Base-by-base conservation (phyloP, 2,329 filamentous ascomycete species). In the Paracorniculantispora psalliotae region DNA sequence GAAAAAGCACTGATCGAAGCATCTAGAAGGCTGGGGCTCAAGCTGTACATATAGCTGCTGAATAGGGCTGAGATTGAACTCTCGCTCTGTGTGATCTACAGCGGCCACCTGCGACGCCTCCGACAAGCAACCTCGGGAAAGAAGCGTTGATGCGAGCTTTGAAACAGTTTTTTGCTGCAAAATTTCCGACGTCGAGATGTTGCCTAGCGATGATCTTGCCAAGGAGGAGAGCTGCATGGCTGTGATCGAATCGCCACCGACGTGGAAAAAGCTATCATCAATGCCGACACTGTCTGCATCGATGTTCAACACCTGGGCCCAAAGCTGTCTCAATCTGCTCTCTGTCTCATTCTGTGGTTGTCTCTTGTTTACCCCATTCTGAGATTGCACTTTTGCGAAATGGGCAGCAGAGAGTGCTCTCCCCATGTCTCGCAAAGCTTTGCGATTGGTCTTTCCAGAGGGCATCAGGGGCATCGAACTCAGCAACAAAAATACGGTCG, bases 211-310 rank as follows among this genome's bases (percentile, higher is more conserved):
- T 69, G 68, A 19, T 44, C 41, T 44, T 44, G 69, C 71, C 8
- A 67, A 66, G n/a, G 80, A 75, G 6, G 72, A 69, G 12, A 77
- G 66, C 9, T 72, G 69, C 67, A 79, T 79, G 1, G 77, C 75
- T 2, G 66, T 65, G 28, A 79, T 77, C 5, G 76, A 78, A 49
- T 79, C 76, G 4, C 77, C 77, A 3, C 77, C 76, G 0, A 77
- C 64, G 4, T 63, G 63, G 17, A 77, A 68, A 51, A 79, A 77
- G 44, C 69, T 69, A 41, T 69, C 65, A n/a, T 70, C 67, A 0
- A 67, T 56, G 1, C 68, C 64, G 23, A 74, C 64, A 2, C 70
- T 63, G 0, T 66, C 65, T 0, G 68, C 61, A 0, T 69, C 59
- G 3, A 76, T 60, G 50, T 75, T 72, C 7, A 81, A 69, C 0